Base-by-base conservation (phyloP, 2,329 filamentous ascomycete genomes). In the Fusarium succisae region DNA sequence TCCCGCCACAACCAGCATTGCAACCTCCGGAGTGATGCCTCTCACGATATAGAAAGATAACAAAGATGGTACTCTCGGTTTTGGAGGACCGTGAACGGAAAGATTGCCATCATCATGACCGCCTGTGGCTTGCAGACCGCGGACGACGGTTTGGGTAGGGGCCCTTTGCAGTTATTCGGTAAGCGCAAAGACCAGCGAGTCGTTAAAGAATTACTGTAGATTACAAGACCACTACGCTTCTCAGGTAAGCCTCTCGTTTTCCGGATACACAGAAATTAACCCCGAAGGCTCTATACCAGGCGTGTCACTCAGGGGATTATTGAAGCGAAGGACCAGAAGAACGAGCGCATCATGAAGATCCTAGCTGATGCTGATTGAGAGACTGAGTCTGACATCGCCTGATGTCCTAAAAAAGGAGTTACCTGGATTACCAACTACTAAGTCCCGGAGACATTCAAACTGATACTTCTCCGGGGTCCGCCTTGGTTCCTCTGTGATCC, bases 381-480 rank as follows among this genome's bases (percentile, higher is more conserved):
- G 4, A 17, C 22, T 43, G 14, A n/a, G 14, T 17, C 14, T n/a
- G 9, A 11, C 9, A 43, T n/a, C 41, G 14, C 6, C 9, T 1
- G 41, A 17, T 6, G 14, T 17, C 14, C 14, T 6, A 43, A 14
- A 43, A n/a, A 7, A 1, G 9, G 6, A 17, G 9, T n/a, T 43
- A 2, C 14, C 41, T 22, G n/a, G 14, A n/a, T 17, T 43, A 5
- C 41, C 7, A 43, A 43, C 14, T 17, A 7, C 41, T n/a, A 3
- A 17, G 14, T n/a, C 14, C 14, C 9, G 15, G 9, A 43, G 9
- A 6, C 13, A 17, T n/a, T 24, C 6, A 17, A 17, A 24, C 14
- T 24, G 3, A 15, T 17, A 12, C 22, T 2, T 24, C 3, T 4
- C 3, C 15, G 11, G 4, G 22, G 6, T 14, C 4, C 7, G 15